Evolutionary conservation across 441 rosid genomes (phyloP).

Genomic region (Capsella rubella): DNA sequence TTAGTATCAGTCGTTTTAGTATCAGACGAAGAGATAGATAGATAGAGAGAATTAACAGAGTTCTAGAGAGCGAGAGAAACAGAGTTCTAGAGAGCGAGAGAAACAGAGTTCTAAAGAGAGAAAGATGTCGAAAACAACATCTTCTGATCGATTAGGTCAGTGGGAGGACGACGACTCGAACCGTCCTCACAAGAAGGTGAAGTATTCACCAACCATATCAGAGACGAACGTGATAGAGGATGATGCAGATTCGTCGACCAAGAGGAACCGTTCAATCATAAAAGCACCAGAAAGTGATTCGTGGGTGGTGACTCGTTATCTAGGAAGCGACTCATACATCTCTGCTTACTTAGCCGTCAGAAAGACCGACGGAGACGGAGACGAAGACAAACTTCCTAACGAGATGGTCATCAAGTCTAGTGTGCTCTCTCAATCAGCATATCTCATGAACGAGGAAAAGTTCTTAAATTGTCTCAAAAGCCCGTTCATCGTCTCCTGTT

Average conservation of each 20-base stretch:
- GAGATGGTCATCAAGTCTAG: slow-evolving; percentile 29
- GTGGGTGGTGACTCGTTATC: slow-evolving; percentile 13
- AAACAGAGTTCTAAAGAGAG: background rate
- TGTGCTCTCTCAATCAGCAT: background rate
- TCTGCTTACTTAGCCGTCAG: slow-evolving; percentile 26
- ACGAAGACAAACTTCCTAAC: background rate
- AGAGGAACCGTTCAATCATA: background rate
- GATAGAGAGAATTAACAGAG: no score
- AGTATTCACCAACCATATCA: background rate
- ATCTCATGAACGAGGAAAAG: slow-evolving; percentile 7
- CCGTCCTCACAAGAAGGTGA: slow-evolving; percentile 11
- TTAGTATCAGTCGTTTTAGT: no score
- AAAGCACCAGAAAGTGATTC: background rate
- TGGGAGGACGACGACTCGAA: slow-evolving; percentile 1
- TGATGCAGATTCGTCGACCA: slow-evolving; percentile 9
- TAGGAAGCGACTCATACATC: slow-evolving; percentile 21
- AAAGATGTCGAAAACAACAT: background rate
- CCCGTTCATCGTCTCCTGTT: slow-evolving; percentile 23
- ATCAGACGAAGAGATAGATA: no score
- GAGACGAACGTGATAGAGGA: background rate
- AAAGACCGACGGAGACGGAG: background rate
- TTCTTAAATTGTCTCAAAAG: slow-evolving; percentile 1
- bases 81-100: background rate
- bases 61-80: no score
- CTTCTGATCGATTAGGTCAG: slow-evolving; percentile 9